Base-by-base conservation (phyloP, 257 asterid species). In the Ilex aquifolium region DNA sequence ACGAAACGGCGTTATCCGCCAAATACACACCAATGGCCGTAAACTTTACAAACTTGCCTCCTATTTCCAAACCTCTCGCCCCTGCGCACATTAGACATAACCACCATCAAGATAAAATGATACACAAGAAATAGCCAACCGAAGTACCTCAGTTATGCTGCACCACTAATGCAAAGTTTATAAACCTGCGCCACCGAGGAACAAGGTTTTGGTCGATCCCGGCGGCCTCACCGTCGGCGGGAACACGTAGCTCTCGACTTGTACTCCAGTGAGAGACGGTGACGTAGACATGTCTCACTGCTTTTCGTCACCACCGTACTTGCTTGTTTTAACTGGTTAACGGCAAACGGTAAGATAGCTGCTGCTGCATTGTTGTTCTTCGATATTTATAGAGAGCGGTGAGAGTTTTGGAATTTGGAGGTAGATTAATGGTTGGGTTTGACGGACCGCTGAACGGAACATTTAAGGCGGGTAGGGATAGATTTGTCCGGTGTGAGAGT, bases 151-250 rank as follows among this genome's bases (percentile, higher is more conserved):
- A 49, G 54, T 12, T 49, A 12, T n/a, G 54, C 5, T n/a, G 54
- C 54, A 49, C 54, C 54, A 15, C 57, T 7, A 14, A 2, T 53
- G 11, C 27, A 15, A 0, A 0, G 1, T 3, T 29, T n/a, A 48
- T 7, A 13, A 42, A 90, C 97, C 97, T 75, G 95, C 98, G 62
- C 99, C 99, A 44, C 82, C 97, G 64, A 92, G 99, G 66, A 89
- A 79, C 27, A 89, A 60, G 10, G 85, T 49, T 27, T 74, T 76
- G 12, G 46, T 30, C 40, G 91, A 80, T 57, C 85, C 93, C 40
- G 95, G 90, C 2, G 97, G 85, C 67, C 73, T 87, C 49, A 69
- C 84, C 16, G 84, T 55, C 32, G 93, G 61, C 44, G 94, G 83
- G 54, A 92, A 92, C 31, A 76, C 78, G 21, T 13, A 36, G 74